Base-by-base conservation (phyloP, 2,329 filamentous ascomycete species). In the Colletotrichum lindemuthianum region DNA sequence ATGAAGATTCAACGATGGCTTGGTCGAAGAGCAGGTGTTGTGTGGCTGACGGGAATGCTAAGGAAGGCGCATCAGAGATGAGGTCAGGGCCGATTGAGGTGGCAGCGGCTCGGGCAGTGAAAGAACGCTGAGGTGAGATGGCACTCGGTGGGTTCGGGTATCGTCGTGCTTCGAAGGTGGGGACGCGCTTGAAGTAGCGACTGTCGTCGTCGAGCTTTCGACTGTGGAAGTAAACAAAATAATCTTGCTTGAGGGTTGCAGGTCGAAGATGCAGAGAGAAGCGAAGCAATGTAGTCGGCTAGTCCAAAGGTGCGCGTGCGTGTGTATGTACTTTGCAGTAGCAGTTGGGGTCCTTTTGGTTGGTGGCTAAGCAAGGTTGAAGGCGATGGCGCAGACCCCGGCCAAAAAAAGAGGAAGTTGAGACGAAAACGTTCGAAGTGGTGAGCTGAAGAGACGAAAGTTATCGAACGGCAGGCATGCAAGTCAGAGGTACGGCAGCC, bases 21-120 rank as follows among this genome's bases (percentile, higher is more conserved):
- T 24, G 55, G 52, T 67, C 39, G 41, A 49, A 48, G 53, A 51
- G 47, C 24, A 24, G 53, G 40, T 54, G 59, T 56, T 44, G 65
- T 58, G 60, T 60, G 59, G 64, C 55, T 67, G 54, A 56, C 33
- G 39, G 65, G 52, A 60, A 67, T 64, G 66, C 47, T 56, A 54
- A 10, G 39, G 55, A 48, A 54, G 50, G 52, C 64, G 59, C 66
- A 67, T 60, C 44, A 53, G 53, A 37, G 36, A 70, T 67, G 67
- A 72, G 67, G 70, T 70, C 69, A 71, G 60, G 36, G 11, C 13
- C 11, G 13, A 11, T 16, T 36, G 40, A 16, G 34, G 61, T 24
- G 12, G 24, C 16, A n/a, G 45, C 55, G 37, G 55, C 45, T 48
- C 45, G 55, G 33, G 55, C 37, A 16, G 33, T 36, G 40, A 10